Evolutionary conservation across 2,329 filamentous ascomycete genomes (phyloP), one percentile per base, ranked within the genome.

Genomic region (Colletotrichum zoysiae): DNA sequence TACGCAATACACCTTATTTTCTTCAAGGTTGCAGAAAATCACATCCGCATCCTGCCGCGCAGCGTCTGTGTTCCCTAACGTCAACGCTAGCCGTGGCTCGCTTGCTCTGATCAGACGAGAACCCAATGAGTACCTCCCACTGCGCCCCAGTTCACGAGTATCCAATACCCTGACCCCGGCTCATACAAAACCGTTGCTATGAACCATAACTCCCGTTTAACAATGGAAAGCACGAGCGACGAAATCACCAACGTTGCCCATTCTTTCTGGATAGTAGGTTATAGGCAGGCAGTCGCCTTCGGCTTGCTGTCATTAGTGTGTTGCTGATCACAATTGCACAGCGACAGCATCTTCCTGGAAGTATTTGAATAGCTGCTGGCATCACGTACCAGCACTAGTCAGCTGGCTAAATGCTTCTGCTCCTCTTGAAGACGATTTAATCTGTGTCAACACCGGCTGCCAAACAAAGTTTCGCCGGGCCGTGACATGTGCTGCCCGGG

Each of bases 81-180:
- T 55, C 35, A 53, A 44, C 26, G 38, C 35, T 55, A 23, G 42
- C 26, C 38, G 23, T 44, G 8, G 14, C 18, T 38, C 23, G 38
- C 48, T 26, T 48, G 23, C 38, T 33, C 18, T 46, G 20, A 64
- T 64, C 50, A 58, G 65, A 55, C 62, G 44, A 44, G 57, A 56
- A 12, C 44, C 48, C 26, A 63, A 30, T 20, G 9, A 11, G 30
- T 18, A 23, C 48, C 26, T 57, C 65, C 50, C 65, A 68, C 11
- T 35, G 38, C n/a, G 44, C 20, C 57, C 58, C 23, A 63, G 50
- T 26, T 56, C 48, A 35, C 20, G 16, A 20, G 11, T 23, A 30
- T 67, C n/a, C 9, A 12, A 35, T 23, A 3, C 35, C 26, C 48
- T 50, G 23, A 12, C 26, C 38, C 38, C n/a, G 12, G 38, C 16